Base-by-base conservation (phyloP, 805 yeast genomes). In the Schwanniomyces polymorphus region DNA sequence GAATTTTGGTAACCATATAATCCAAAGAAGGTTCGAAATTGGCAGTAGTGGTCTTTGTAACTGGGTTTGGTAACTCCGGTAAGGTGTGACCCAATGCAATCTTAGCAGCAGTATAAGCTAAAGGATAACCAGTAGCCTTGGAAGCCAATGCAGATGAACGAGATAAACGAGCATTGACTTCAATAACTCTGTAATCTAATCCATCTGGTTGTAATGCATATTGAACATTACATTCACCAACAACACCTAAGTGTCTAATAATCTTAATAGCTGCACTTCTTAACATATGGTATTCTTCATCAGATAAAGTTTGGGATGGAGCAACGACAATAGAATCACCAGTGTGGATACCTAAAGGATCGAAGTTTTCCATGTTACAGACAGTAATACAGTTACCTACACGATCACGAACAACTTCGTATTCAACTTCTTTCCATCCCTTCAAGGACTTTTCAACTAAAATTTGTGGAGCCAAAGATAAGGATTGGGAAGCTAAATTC, bases 291-390 rank as follows among this genome's bases (percentile, higher is more conserved):
- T 89, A 92, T 66, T 92, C 99, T 68, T 91, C 96, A 70, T 92
- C 99, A 33, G 97, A 87, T 60, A 92, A 76, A 35, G 99, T 92
- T 74, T 92, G 99, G 38, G 97, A 91, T 42, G 99, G 99, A 46
- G 99, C 99, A 63, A 94, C 97, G 42, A 92, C 99, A 60, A 92
- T 94, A 37, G 99, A 94, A 70, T 92, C 99, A 76, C 99, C 99
- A 47, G 99, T 92, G 74, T 92, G 99, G 61, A 92, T 87, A 59
- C 99, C 99, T 58, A 92, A 81, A 38, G 99, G 99, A 72, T 92
- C 99, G 59, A 92, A 92, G 77, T 92, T 92, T 75, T 92, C 99
- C 99, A 92, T 92, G 73, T 92, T 92, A 80, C 99, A 92, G 45
- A 92, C 99, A 38, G 99, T 92, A 67, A 92, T 92, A 80, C 99